phyloP scores from a whole-genome alignment of 2,329 filamentous ascomycete species.

The Sordariomycetes sp. region DNA sequence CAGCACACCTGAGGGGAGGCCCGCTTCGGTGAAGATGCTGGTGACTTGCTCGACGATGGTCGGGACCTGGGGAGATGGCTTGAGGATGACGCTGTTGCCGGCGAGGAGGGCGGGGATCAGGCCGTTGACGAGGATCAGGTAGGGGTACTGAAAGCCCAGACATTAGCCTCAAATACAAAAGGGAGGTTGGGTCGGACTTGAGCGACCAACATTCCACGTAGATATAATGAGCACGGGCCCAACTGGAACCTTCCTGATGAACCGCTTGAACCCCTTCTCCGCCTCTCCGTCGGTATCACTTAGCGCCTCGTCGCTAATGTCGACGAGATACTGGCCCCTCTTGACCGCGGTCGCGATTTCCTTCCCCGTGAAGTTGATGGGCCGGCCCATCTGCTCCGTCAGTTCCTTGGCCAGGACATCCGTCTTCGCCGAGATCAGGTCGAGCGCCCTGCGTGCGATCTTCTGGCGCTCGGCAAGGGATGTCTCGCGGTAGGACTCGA shows the following conservation, averaged over 20 bases:
- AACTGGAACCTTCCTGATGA: slow-evolving; percentile 78
- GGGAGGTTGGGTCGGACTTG: neutral
- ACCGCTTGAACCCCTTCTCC: slow-evolving; percentile 83
- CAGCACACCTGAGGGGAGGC: slow-evolving; percentile 71
- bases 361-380: slow-evolving; percentile 74
- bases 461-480: slow-evolving; percentile 63
- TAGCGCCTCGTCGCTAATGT: slow-evolving; percentile 69
- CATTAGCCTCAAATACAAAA: neutral
- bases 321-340: slow-evolving; percentile 75
- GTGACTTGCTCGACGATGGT: slow-evolving; percentile 80
- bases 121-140: slow-evolving; percentile 86
- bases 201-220: slow-evolving; percentile 71
- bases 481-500: slow-evolving; percentile 66
- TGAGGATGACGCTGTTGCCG: slow-evolving; percentile 85
- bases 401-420: slow-evolving; percentile 77
- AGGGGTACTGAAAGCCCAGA: slow-evolving; percentile 64
- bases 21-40: slow-evolving; percentile 67
- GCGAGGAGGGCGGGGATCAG: slow-evolving; percentile 83
- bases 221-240: slow-evolving; percentile 85
- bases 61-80: slow-evolving; percentile 90
- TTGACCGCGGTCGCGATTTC: slow-evolving; percentile 80
- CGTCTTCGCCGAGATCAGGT: slow-evolving; percentile 57
- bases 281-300: slow-evolving; percentile 72
- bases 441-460: slow-evolving; percentile 72
- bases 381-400: slow-evolving; percentile 90